Evolutionary conservation across 352 stramenopile species (phyloP), one percentile per base, ranked within the genome.

Genomic region (Phytophthora kernoviae): DNA sequence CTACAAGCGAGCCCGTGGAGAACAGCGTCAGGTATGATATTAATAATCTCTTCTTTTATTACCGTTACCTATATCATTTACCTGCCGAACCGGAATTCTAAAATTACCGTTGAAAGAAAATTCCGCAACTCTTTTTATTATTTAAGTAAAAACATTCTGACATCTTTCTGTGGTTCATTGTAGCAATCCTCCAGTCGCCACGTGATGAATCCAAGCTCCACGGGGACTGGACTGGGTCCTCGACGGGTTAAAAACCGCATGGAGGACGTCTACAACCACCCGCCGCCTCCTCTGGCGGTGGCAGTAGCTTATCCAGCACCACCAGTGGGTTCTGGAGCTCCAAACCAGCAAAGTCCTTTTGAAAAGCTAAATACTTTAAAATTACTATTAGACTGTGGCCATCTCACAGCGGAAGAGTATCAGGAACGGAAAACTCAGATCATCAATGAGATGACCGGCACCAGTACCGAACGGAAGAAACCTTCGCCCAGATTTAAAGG

Each of bases 321-420:
- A 2, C 30, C 55, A 14, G 37, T 50, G 14, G 47, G n/a, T 1
- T 24, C 51, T 1, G 8, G 42, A 2, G 26, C 51, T 1, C 42
- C 62, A 2, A 45, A 8, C 40, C 44, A 58, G 14, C 52, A 67
- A 39, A 90, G 77, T 42, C 79, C 84, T 5, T 94, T 94, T 55
- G 84, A 94, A 54, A 94, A 94, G 63, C 77, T 94, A 9, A 93
- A 94, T 54, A 94, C 85, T 34, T 69, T 94, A 27, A 93, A 94
- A 71, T 65, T 93, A 46, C 59, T 94, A 10, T 60, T 92, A 20
- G 85, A 92, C 59, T 88, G 78, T 43, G 85, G 85, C 7, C 85
- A 94, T 54, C 69, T 94, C 14, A 90, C 83, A 1, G 60, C 79
- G 8, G 85, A 90, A 12, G 85, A 94, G 60, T 92, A 94, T 46